phyloP scores from a whole-genome alignment of 352 stramenopile genomes.

The Phytopythium vexans region DNA sequence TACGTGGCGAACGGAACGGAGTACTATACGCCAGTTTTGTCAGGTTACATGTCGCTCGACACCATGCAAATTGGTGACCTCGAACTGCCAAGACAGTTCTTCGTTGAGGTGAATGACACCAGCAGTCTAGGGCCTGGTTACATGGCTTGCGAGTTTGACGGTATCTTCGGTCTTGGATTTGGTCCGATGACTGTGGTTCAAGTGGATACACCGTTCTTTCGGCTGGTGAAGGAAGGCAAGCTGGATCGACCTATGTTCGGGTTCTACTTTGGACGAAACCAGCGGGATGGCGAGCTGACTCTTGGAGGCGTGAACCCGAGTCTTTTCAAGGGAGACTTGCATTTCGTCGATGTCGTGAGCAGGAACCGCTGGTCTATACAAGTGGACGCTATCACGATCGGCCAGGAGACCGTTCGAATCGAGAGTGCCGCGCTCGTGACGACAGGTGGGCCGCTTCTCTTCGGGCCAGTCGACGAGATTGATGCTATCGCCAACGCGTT shows the following conservation, averaged over 20 bases:
- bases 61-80: conserved; percentile 42
- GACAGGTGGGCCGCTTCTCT: conserved; percentile 89
- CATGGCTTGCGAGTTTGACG: conserved; percentile 92
- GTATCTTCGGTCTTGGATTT: conserved; percentile 93
- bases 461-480: conserved; percentile 79
- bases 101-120: conserved; percentile 91
- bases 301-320: conserved; percentile 48
- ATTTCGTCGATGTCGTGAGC: conserved; percentile 61
- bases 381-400: conserved; percentile 33
- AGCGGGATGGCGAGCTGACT: conserved; percentile 45
- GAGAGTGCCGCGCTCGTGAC: conserved; percentile 89
- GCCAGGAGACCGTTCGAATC: conserved; percentile 9
- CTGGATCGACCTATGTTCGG: conserved; percentile 87
- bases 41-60: conserved; percentile 83
- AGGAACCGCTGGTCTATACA: conserved; percentile 37
- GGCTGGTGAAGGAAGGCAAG: conserved; percentile 79
- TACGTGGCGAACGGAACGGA: conserved; percentile 83
- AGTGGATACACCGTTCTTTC: conserved; percentile 88
- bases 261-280: conserved; percentile 88
- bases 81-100: conserved; percentile 63
- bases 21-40: conserved; percentile 93
- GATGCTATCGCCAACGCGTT: conserved; percentile 52
- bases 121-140: conserved; percentile 91
- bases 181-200: conserved; percentile 83
- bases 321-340: conserved; percentile 91